phyloP scores from a whole-genome alignment of 177 flowering plant species.

The Vitis hybrid region DNA sequence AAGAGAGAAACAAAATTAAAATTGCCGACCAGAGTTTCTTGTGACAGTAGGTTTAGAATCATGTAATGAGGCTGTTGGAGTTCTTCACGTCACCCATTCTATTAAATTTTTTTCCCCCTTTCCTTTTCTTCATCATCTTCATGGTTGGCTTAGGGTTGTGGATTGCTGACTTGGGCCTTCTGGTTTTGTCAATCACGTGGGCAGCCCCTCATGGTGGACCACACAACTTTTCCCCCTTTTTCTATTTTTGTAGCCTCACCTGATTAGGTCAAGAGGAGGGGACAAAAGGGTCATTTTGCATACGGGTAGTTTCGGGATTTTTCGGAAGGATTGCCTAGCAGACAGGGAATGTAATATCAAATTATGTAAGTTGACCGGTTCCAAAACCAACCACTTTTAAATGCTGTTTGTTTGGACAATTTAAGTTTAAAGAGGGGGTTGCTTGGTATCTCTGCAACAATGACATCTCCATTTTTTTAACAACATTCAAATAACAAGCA shows the following conservation, averaged over 20 bases:
- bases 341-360: slow-evolving; percentile 21
- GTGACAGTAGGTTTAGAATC: slow-evolving; percentile 46
- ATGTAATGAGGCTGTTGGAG: slow-evolving; percentile 38
- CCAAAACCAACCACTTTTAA: slow-evolving; percentile 31
- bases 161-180: slow-evolving; percentile 35
- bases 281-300: slow-evolving; percentile 2
- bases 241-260: slow-evolving; percentile 16
- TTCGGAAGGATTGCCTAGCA: slow-evolving; percentile 13
- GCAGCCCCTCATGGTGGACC: slow-evolving; percentile 47
- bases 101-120: slow-evolving; percentile 11
- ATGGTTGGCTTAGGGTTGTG: slow-evolving; percentile 15
- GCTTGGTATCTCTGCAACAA: slow-evolving; percentile 58
- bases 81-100: slow-evolving; percentile 67
- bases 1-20: slow-evolving; percentile 9
- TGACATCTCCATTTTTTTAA: slow-evolving; percentile 29
- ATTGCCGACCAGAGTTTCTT: slow-evolving; percentile 69
- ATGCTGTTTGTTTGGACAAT: slow-evolving; percentile 27
- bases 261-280: slow-evolving; percentile 21
- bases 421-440: slow-evolving; percentile 22
- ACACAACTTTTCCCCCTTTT: slow-evolving; percentile 1
- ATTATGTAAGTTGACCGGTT: slow-evolving; percentile 41
- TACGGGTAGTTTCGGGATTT: slow-evolving; percentile 17
- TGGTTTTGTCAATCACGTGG: slow-evolving; percentile 48
- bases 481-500: slow-evolving; percentile 1
- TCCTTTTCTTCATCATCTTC: slow-evolving; percentile 20